Evolutionary conservation across 2,329 filamentous ascomycete species (phyloP), one percentile per base, ranked within the genome.

Genomic region (Atkinsonella hypoxylon): DNA sequence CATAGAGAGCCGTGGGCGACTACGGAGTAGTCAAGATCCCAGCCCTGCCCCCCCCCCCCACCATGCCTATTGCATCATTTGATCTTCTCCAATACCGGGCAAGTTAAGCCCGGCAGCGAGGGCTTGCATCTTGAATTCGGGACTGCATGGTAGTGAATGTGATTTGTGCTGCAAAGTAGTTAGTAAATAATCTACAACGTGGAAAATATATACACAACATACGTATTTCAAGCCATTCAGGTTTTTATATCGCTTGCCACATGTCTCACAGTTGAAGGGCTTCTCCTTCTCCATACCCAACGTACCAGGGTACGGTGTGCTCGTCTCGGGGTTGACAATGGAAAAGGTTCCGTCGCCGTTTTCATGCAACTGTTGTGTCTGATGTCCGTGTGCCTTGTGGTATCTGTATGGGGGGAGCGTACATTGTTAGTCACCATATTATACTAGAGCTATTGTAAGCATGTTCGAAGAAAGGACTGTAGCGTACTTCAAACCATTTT

Each of bases 201-300:
- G 12, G 9, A 15, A n/a, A 20, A 2, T 17, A 38, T 17, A 6
- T 30, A 4, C 18, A n/a, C 39, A 70, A 48, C 80, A 69, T 70
- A 84, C 81, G 64, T 98, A 98, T 81, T 98, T 98, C 55, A 98
- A 79, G 7, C 93, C 93, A 68, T 98, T 98, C 54, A 98, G 70
- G 64, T 98, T 98, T 82, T 98, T 98, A 73, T 98, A 98, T 48
- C 93, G 86, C 74, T 98, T 98, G 61, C 91, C 90, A 64, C 93
- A 98, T 11, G 89, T 85, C 57, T 97, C 90, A 67, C 93, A 98
- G 63, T 90, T 90, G 67, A 97, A 97, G 2, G 93, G 93, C 73
- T 98, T 98, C 73, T 97, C 91, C 67, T 97, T 98, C 71, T 98
- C 93, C 93, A 98, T 98, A n/a, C 93, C 93, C 36, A 95, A 75